phyloP scores from a whole-genome alignment of 2,329 filamentous ascomycete genomes.

The Neonectria sp. region DNA sequence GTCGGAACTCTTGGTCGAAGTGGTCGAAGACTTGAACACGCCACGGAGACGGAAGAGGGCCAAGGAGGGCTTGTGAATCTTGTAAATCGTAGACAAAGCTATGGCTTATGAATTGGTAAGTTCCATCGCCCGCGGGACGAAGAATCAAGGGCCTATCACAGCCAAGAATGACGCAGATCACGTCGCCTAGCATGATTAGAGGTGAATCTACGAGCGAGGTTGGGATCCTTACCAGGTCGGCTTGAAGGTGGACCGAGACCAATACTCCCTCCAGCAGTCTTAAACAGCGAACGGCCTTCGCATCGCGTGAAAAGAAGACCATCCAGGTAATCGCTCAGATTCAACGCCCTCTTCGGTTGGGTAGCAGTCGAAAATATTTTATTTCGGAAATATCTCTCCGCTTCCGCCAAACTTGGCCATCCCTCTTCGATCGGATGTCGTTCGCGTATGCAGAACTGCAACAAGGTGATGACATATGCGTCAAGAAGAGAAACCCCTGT shows the following conservation, averaged over 20 bases:
- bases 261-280: conserved; percentile 7
- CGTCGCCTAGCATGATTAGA: conserved; percentile 13
- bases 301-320: conserved; percentile 1
- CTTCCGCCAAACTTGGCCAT: conserved; percentile 16
- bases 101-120: conserved; percentile 1
- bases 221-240: conserved; percentile 2
- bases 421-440: conserved; percentile 9
- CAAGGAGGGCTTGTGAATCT: conserved; percentile 15
- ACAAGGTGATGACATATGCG: conserved; percentile 9
- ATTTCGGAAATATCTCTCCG: conserved; percentile 7
- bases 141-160: conserved; percentile 10
- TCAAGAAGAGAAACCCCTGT: conserved; percentile 15
- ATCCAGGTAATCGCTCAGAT: background rate
- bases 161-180: conserved; percentile 19
- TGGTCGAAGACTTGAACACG: conserved; percentile 16
- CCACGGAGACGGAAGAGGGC: conserved; percentile 14
- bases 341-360: background rate
- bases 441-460: conserved; percentile 12
- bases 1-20: conserved; percentile 9
- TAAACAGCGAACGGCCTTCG: background rate
- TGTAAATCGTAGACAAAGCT: conserved; percentile 14
- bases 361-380: conserved; percentile 1
- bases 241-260: background rate
- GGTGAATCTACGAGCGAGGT: background rate
- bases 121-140: background rate